Evolutionary conservation across 768 basidiomycete genomes (phyloP).

Genomic region (Leccinum sublutescens): DNA sequence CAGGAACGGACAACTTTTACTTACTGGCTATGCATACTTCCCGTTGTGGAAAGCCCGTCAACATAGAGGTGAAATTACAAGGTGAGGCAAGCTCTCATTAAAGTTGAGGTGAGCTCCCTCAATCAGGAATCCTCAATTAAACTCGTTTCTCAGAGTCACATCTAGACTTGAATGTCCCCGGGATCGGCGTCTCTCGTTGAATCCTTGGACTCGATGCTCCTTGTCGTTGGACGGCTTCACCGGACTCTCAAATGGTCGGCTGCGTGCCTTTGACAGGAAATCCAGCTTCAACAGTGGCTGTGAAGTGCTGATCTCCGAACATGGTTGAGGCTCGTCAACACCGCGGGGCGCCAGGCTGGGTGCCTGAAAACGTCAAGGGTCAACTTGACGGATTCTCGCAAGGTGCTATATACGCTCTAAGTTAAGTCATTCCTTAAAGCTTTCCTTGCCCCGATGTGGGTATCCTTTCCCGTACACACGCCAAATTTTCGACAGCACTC

Average conservation of each 20-base stretch:
- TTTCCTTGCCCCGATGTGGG: neutral
- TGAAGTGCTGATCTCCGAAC: neutral
- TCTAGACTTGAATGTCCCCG: slow-evolving; percentile 1
- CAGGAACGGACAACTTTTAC: slow-evolving; percentile 5
- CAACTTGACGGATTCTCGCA: slow-evolving; percentile 1
- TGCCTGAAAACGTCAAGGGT: slow-evolving; percentile 7
- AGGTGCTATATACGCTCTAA: neutral
- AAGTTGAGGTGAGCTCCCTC: neutral
- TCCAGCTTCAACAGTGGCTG: slow-evolving; percentile 1
- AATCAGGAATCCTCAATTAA: slow-evolving; percentile 3
- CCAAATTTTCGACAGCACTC: neutral
- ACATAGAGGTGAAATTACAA: neutral
- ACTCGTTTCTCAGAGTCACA: neutral
- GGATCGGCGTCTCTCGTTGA: neutral
- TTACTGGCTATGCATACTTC: neutral
- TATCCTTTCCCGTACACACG: slow-evolving; percentile 4
- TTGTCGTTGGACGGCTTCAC: neutral
- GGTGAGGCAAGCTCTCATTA: neutral
- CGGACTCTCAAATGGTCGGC: neutral
- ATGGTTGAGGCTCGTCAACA: neutral
- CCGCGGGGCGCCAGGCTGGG: slow-evolving; percentile 4
- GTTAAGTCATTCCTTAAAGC: neutral
- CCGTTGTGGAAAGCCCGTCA: slow-evolving; percentile 2
- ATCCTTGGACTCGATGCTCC: neutral
- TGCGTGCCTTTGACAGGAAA: neutral